Conservation (phyloP, 345 rosid genomes). For the Anacardium occidentale region DNA sequence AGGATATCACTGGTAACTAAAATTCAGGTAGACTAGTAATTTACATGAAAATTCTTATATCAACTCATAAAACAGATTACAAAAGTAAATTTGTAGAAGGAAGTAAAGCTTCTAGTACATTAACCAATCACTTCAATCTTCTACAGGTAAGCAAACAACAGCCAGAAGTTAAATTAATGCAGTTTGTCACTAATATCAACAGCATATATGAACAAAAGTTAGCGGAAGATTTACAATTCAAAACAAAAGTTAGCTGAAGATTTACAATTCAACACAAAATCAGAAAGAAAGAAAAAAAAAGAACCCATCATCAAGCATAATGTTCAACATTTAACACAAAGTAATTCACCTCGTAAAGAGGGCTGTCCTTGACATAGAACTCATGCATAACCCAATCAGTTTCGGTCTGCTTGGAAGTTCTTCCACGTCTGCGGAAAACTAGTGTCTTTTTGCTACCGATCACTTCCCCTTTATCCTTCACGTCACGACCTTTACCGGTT, state of each 20-base stretch:
- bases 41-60: no score
- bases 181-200: no score
- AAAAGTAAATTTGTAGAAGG: background rate
- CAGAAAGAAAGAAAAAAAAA: background rate
- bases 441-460: no score
- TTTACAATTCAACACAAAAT: background rate
- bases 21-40: background rate
- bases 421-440: no score
- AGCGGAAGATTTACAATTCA: background rate
- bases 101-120: background rate
- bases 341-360: background rate
- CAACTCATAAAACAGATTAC: background rate
- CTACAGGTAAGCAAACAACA: background rate
- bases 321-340: background rate
- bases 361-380: background rate
- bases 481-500: no score
- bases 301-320: background rate
- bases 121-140: background rate
- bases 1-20: no score
- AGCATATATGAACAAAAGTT: background rate
- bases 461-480: no score
- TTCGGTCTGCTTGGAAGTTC: background rate
- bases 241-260: background rate
- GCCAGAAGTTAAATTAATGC: background rate
- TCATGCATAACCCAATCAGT: constrained; percentile 25